phyloP scores from a whole-genome alignment of 139 green algal genomes.

The Ettlia oleoabundans region DNA sequence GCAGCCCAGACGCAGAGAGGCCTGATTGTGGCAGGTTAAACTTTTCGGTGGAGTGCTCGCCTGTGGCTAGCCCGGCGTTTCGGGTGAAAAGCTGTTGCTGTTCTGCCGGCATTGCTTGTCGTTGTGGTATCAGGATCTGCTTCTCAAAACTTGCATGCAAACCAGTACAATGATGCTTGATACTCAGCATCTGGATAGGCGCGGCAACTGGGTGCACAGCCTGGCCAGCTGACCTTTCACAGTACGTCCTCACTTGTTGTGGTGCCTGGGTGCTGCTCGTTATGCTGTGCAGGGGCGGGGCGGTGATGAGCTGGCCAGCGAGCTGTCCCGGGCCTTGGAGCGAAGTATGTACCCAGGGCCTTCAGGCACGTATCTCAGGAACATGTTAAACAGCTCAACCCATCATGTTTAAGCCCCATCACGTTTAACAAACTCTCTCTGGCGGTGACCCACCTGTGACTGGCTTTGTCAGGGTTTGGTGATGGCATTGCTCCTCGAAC shows the following conservation, averaged over 20 bases:
- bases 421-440: too few relatives aligned
- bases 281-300: conserved; percentile 61
- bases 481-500: too few relatives aligned
- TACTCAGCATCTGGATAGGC: too few relatives aligned
- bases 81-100: conserved; percentile 59
- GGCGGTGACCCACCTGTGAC: too few relatives aligned
- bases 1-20: conserved; percentile 31
- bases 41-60: conserved; percentile 80
- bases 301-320: conserved; percentile 67
- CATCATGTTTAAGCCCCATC: too few relatives aligned
- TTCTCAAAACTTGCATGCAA: too few relatives aligned
- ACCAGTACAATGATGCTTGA: too few relatives aligned
- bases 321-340: conserved; percentile 66
- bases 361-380: conserved; percentile 39
- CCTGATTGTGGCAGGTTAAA: conserved; percentile 68
- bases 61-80: conserved; percentile 77
- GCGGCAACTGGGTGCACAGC: too few relatives aligned
- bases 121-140: too few relatives aligned
- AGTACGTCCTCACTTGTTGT: not conserved
- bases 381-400: too few relatives aligned
- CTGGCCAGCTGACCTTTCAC: not conserved
- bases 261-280: not conserved
- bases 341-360: conserved; percentile 48
- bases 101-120: too few relatives aligned
- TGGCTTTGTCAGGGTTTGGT: too few relatives aligned